Percentiles rank a stretch among this genome's conserved stretches.
phyloP scores from a whole-genome alignment of 1,284 basidiomycete genomes.

The Tylopilus sp. region DNA sequence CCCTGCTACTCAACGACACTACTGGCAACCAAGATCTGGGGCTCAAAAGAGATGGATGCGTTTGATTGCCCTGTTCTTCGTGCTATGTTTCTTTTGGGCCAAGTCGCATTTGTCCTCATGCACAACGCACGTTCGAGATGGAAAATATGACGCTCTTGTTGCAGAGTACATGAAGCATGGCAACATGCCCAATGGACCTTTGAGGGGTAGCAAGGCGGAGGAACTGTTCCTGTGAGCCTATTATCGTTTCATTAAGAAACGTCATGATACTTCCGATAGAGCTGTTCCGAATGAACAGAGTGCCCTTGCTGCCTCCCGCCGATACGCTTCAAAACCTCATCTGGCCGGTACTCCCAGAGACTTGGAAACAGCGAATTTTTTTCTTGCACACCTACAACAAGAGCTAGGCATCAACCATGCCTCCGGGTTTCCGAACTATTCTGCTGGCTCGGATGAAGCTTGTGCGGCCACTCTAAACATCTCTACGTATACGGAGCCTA shows the following conservation, averaged over 20 bases:
- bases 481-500: constrained; percentile 38
- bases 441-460: constrained; percentile 51
- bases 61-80: constrained; percentile 13
- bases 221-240: constrained; percentile 31
- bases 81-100: constrained; percentile 16
- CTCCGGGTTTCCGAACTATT: constrained; percentile 44
- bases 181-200: constrained; percentile 13
- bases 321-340: constrained; percentile 51
- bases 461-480: constrained; percentile 49
- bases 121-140: constrained; percentile 6
- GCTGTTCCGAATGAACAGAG: constrained; percentile 48
- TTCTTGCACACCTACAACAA: constrained; percentile 48
- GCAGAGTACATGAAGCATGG: constrained; percentile 22
- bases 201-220: constrained; percentile 28
- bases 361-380: constrained; percentile 49
- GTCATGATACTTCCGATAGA: constrained; percentile 29
- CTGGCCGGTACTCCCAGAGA: constrained; percentile 52
- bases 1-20: constrained; percentile 13
- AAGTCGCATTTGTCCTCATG: constrained; percentile 1
- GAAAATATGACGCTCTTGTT: constrained; percentile 16
- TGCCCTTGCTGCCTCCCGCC: constrained; percentile 46
- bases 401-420: constrained; percentile 43
- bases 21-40: neutral
- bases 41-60: constrained; percentile 16
- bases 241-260: neutral